Conservation (phyloP, 2,329 filamentous ascomycete species). For the Fusarium sororula region DNA sequence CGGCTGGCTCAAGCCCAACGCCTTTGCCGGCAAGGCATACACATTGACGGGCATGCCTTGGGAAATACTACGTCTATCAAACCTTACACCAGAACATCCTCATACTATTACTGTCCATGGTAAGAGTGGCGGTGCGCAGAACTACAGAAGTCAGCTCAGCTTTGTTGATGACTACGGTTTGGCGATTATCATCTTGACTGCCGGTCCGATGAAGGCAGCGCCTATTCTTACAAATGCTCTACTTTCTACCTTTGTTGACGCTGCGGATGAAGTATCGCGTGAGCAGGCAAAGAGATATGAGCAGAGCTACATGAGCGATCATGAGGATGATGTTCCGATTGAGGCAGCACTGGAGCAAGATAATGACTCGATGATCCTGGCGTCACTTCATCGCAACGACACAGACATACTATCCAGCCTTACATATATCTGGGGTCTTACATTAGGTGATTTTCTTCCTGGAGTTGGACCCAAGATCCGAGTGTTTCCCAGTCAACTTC, state of each 20-base stretch:
- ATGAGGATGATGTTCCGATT: not conserved
- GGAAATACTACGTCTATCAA: constrained; percentile 47
- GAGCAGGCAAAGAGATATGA: constrained; percentile 39
- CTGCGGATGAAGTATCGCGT: constrained; percentile 42
- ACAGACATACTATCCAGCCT: constrained; percentile 35
- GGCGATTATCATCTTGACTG: constrained; percentile 45
- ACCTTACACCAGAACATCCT: constrained; percentile 40
- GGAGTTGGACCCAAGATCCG: constrained; percentile 30
- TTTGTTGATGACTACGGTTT: constrained; percentile 50
- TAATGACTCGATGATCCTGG: constrained; percentile 37
- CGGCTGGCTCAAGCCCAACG: constrained; percentile 49
- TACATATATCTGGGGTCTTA: constrained; percentile 31
- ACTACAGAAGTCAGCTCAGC: constrained; percentile 48
- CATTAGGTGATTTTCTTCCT: constrained; percentile 38
- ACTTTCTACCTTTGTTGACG: constrained; percentile 42
- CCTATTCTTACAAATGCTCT: constrained; percentile 42
- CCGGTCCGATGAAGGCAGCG: constrained; percentile 44
- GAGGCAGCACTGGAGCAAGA: constrained; percentile 37
- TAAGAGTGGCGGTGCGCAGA: constrained; percentile 48
- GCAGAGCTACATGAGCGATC: constrained; percentile 6
- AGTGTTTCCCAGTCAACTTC: constrained; percentile 40
- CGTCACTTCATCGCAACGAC: constrained; percentile 34
- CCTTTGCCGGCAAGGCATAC: constrained; percentile 43
- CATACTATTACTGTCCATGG: constrained; percentile 47
- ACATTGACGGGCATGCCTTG: constrained; percentile 50